These are phyloP conservation scores for Ganoderma lingzhi DNA, from an alignment of 1,284 basidiomycete species.

Conservation along the genomic window DNA sequence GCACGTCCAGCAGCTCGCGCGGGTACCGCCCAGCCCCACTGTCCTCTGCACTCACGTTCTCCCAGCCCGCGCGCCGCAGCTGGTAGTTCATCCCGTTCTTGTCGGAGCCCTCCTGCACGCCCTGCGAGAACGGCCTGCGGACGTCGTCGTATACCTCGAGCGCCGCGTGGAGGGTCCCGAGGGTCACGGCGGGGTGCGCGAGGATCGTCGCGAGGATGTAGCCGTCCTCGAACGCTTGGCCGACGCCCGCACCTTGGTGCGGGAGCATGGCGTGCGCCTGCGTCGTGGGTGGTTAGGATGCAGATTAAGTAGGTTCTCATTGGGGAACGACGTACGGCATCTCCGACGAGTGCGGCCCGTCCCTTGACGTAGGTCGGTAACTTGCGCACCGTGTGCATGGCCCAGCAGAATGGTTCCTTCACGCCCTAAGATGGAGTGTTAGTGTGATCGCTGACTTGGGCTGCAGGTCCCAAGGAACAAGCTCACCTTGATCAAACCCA, in stretches of 20 bases:
- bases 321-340: conserved; percentile 36
- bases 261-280: conserved; percentile 41
- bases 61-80: conserved; percentile 9
- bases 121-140: conserved; percentile 37
- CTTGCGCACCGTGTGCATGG: conserved; percentile 32
- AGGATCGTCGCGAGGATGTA: conserved; percentile 43
- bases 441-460: conserved; percentile 1
- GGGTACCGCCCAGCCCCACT: conserved; percentile 16
- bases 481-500: conserved; percentile 31
- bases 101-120: conserved; percentile 16
- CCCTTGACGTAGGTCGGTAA: conserved; percentile 37
- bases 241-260: conserved; percentile 47
- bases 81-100: conserved; percentile 10
- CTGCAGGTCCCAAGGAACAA: background rate
- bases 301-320: conserved; percentile 21
- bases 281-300: conserved; percentile 19
- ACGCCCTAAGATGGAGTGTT: background rate
- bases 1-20: background rate
- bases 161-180: conserved; percentile 37
- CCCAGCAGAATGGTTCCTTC: conserved; percentile 30
- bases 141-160: conserved; percentile 46
- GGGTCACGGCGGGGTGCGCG: conserved; percentile 39
- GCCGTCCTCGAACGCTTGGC: conserved; percentile 47
- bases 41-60: conserved; percentile 13
- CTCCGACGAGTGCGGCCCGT: conserved; percentile 41